Evolutionary conservation across 2,329 filamentous ascomycete genomes (phyloP).

Genomic region (Penicillium sp.): DNA sequence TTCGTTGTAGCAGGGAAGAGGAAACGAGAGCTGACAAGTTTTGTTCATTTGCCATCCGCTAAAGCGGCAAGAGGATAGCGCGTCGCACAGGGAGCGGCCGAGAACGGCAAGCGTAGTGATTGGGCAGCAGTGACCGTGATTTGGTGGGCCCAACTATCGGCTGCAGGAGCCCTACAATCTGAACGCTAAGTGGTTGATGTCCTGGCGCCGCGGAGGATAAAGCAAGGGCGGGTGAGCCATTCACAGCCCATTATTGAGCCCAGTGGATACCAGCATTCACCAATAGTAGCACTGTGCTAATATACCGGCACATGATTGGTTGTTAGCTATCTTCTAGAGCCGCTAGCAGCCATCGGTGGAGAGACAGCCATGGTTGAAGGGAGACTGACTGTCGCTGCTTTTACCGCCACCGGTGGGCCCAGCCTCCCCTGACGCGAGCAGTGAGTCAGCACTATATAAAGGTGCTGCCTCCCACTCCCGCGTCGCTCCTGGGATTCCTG

Average conservation of each 20-base stretch:
- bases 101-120: slow-evolving; percentile 25
- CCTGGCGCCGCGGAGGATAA: slow-evolving; percentile 26
- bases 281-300: neutral
- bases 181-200: slow-evolving; percentile 27
- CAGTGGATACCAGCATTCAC: slow-evolving; percentile 1
- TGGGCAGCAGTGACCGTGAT: slow-evolving; percentile 19
- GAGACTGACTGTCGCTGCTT: slow-evolving; percentile 32
- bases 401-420: slow-evolving; percentile 35
- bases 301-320: slow-evolving; percentile 3
- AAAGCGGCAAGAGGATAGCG: slow-evolving; percentile 35
- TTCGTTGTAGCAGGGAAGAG: slow-evolving; percentile 8
- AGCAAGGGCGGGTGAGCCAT: slow-evolving; percentile 24
- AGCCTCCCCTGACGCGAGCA: slow-evolving; percentile 35
- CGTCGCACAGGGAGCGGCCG: slow-evolving; percentile 28
- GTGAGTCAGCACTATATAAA: slow-evolving; percentile 42
- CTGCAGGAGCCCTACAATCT: slow-evolving; percentile 30
- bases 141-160: slow-evolving; percentile 22
- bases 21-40: slow-evolving; percentile 17
- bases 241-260: neutral
- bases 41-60: slow-evolving; percentile 33
- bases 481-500: slow-evolving; percentile 28
- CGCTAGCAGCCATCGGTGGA: slow-evolving; percentile 14
- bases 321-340: slow-evolving; percentile 15
- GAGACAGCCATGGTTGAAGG: slow-evolving; percentile 28
- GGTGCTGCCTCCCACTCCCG: slow-evolving; percentile 37